Evolutionary conservation across 257 asterid species (phyloP), one percentile per base, ranked within the genome.

Genomic region (Salvia splendens): DNA sequence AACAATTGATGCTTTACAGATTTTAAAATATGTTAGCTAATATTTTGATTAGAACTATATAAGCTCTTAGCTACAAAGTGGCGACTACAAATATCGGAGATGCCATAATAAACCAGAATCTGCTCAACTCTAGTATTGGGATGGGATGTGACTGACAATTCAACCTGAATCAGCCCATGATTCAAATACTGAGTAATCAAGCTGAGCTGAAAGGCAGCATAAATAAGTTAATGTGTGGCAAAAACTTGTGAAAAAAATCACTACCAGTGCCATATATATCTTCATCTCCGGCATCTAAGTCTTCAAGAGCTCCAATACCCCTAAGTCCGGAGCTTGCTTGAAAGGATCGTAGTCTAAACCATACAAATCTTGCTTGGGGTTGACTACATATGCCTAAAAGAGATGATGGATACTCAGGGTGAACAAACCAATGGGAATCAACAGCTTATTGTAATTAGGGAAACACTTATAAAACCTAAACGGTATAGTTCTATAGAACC

Each of bases 301-400:
- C 97, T 83, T 93, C 99, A 54, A 93, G 97, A 64, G 96, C 99
- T 50, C 99, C 99, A 48, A 73, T 78, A 93, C 98, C 98, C 85
- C 98, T 83, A 73, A 93, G 90, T 93, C 98, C 35, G 98, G 97
- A 76, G 97, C 97, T 73, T 88, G 86, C 87, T 90, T 93, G 87
- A 79, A 93, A 57, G 98, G 98, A 81, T 93, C 98, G 73, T 77
- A 93, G 73, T 96, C 97, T 74, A 93, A 79, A 56, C 98, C 98
- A 82, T 85, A 67, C 72, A 85, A 74, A 79, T 93, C 95, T 78
- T 83, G 90, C 87, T 93, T 93, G n/a, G 96, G 97, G 65, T 83
- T 84, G 67, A 88, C 74, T 24, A 89, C 91, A 76, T 80, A 88
- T 65, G 77, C 93, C 97, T 93, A 61, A 69, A 57, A 75, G 68